Evolutionary conservation across 108 stramenopile genomes (phyloP).

Genomic region (Fragilariopsis cylindrus): DNA sequence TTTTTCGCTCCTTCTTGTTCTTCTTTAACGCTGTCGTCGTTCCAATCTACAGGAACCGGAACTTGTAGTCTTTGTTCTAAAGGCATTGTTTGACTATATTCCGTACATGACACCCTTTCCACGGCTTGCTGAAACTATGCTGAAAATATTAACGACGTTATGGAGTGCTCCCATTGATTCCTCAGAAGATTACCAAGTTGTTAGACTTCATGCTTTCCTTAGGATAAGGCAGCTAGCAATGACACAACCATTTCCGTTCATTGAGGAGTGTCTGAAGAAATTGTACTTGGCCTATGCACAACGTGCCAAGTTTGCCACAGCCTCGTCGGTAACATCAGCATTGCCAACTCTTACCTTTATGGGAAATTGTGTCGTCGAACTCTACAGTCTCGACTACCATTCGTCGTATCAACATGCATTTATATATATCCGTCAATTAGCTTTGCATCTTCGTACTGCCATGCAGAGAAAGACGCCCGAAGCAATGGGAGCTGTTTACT

Average conservation of each 20-base stretch:
- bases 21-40: no score
- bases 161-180: conserved; percentile 85
- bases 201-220: conserved; percentile 87
- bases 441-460: conserved; percentile 92
- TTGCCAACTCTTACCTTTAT: conserved; percentile 88
- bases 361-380: conserved; percentile 94
- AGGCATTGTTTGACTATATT: conserved; percentile 68
- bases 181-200: conserved; percentile 79
- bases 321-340: conserved; percentile 62
- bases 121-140: conserved; percentile 61
- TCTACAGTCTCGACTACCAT: conserved; percentile 91
- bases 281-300: conserved; percentile 93
- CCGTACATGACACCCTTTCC: conserved; percentile 88
- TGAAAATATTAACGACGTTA: conserved; percentile 71
- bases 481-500: conserved; percentile 75
- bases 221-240: conserved; percentile 93
- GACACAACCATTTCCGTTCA: conserved; percentile 91
- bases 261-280: conserved; percentile 90
- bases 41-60: conserved; percentile 48
- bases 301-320: conserved; percentile 79
- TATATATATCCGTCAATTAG: conserved; percentile 97
- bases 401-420: conserved; percentile 98
- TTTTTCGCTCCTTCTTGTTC: no score
- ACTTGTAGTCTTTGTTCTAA: conserved; percentile 68
- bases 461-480: conserved; percentile 90